These are phyloP conservation scores for Kernera saxatilis DNA, from an alignment of 345 rosid species.

Conservation along the genomic window DNA sequence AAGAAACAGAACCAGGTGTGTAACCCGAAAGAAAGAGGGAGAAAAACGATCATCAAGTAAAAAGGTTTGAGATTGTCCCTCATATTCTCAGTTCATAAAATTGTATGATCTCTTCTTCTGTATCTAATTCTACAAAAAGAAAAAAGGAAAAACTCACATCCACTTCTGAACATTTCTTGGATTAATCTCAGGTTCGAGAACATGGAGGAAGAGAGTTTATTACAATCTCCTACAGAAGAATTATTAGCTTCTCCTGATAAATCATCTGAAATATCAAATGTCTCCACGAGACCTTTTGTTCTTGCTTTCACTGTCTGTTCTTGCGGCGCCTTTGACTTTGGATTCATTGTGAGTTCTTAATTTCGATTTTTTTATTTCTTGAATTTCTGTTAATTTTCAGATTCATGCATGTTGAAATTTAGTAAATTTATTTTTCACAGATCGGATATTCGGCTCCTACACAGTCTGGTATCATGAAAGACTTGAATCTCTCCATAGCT, in stretches of 20 bases:
- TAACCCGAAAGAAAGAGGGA: too few species aligned
- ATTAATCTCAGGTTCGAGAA: not conserved
- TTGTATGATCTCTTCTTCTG: too few species aligned
- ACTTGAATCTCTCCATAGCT: conserved; percentile 29
- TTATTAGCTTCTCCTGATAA: not conserved
- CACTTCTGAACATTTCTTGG: too few species aligned
- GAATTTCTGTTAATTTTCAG: not conserved
- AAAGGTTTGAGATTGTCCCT: too few species aligned
- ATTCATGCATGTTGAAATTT: not conserved
- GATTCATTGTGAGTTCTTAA: conserved; percentile 21
- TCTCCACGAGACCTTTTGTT: conserved; percentile 25
- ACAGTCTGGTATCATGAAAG: conserved; percentile 28
- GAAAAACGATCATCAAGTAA: too few species aligned
- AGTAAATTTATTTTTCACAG: too few species aligned
- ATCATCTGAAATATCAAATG: conserved; percentile 21
- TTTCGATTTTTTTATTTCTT: not conserved
- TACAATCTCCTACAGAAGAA: conserved; percentile 7
- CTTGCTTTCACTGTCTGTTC: conserved; percentile 25
- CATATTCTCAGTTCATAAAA: too few species aligned
- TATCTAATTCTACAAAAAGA: too few species aligned
- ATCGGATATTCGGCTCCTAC: conserved; percentile 32
- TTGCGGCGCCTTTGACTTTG: conserved; percentile 27
- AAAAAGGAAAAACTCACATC: too few species aligned
- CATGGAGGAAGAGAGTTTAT: too few species aligned
- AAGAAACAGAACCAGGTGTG: too few species aligned